Conservation (phyloP, 805 yeast genomes). For the Saccharomycopsis oosterbeekiorum region DNA sequence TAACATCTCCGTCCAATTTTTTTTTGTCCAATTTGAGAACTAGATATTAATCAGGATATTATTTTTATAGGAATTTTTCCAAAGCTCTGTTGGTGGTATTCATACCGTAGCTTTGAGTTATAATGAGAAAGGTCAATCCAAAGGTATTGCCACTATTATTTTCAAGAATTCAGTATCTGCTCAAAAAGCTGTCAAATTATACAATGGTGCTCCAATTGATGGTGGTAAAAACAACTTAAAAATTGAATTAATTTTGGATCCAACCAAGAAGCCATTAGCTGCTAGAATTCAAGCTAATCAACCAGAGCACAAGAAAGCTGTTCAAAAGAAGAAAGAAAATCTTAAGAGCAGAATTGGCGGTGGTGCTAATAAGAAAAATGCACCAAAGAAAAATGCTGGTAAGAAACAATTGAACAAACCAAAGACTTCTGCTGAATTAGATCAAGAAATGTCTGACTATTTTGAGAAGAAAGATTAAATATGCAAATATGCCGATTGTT, state of each 20-base stretch:
- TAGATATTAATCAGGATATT: not conserved
- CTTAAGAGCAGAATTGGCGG: constrained; percentile 22
- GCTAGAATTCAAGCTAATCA: constrained; percentile 55
- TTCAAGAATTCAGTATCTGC: constrained; percentile 68
- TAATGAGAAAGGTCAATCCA: constrained; percentile 81
- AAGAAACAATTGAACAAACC: constrained; percentile 26
- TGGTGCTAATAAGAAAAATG: constrained; percentile 1
- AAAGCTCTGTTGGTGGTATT: constrained; percentile 80
- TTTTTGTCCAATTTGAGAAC: not conserved
- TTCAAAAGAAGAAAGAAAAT: constrained; percentile 25
- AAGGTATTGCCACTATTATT: constrained; percentile 82
- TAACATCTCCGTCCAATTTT: not conserved
- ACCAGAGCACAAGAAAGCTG: constrained; percentile 27
- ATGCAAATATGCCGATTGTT: not conserved
- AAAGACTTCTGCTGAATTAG: constrained; percentile 86
- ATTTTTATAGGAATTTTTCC: constrained; percentile 68
- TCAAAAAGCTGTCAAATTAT: constrained; percentile 65
- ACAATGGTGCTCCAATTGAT: constrained; percentile 91
- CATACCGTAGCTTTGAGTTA: constrained; percentile 59
- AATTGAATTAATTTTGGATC: constrained; percentile 77
- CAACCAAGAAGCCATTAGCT: constrained; percentile 63
- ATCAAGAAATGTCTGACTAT: constrained; percentile 97
- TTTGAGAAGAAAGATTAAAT: constrained; percentile 41
- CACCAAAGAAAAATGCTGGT: constrained; percentile 6
- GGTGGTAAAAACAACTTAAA: constrained; percentile 70